These are phyloP conservation scores for Ambrosiella xylebori DNA, from an alignment of 2,329 filamentous ascomycete species.

Conservation along the genomic window DNA sequence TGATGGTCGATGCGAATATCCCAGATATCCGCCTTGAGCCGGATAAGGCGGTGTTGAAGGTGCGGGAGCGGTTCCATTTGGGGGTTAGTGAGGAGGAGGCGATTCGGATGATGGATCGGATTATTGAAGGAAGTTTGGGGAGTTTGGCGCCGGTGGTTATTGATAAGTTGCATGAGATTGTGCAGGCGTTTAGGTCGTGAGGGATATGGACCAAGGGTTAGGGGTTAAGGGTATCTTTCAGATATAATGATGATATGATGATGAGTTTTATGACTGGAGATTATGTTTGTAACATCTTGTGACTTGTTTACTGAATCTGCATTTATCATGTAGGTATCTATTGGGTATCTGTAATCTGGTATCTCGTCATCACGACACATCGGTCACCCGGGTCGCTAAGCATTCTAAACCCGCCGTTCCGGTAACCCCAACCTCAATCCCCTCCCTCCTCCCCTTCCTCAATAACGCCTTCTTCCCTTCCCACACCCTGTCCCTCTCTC, in stretches of 20 bases:
- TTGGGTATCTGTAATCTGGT: not conserved
- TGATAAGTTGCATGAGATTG: constrained; percentile 83
- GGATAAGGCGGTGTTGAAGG: constrained; percentile 86
- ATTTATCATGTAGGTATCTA: not conserved
- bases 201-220: not conserved
- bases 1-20: constrained; percentile 97
- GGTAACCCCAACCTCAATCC: not conserved
- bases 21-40: constrained; percentile 85
- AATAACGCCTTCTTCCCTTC: not conserved
- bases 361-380: not conserved
- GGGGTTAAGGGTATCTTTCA: not conserved
- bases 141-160: constrained; percentile 87
- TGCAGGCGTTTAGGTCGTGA: constrained; percentile 72
- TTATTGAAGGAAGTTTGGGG: constrained; percentile 82
- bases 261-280: not conserved
- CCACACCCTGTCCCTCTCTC: not conserved
- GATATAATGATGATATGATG: not conserved
- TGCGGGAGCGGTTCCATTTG: constrained; percentile 83
- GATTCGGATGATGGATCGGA: constrained; percentile 66
- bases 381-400: not conserved
- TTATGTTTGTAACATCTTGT: not conserved
- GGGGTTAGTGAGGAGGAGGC: constrained; percentile 88
- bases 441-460: not conserved
- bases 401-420: not conserved
- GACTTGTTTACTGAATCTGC: no score